phyloP scores from a whole-genome alignment of 2,329 filamentous ascomycete species.

The Ophiostoma australiae region DNA sequence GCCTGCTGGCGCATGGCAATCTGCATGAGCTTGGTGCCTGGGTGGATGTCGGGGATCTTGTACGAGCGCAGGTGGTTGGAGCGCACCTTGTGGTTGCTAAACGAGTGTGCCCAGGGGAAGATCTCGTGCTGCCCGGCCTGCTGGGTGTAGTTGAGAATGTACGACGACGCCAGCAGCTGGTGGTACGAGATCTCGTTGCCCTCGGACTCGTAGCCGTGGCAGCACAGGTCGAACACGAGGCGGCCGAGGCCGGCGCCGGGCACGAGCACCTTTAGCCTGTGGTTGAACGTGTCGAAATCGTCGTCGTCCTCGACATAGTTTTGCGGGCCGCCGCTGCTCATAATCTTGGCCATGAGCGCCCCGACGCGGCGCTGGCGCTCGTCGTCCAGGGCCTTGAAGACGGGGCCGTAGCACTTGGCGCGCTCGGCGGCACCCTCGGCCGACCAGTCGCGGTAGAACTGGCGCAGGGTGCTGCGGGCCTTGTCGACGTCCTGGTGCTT shows the following conservation, averaged over 20 bases:
- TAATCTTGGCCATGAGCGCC: slow-evolving; percentile 15
- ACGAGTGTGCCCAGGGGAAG: slow-evolving; percentile 80
- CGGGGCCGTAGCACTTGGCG: slow-evolving; percentile 68
- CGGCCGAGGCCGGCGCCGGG: slow-evolving; percentile 86
- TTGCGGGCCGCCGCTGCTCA: slow-evolving; percentile 14
- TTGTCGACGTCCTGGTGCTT: slow-evolving; percentile 78
- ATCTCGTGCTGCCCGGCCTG: slow-evolving; percentile 62
- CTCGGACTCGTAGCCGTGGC: slow-evolving; percentile 67
- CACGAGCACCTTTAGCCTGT: slow-evolving; percentile 64
- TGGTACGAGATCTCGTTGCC: slow-evolving; percentile 98
- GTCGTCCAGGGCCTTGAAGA: slow-evolving; percentile 59
- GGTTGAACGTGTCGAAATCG: slow-evolving; percentile 28
- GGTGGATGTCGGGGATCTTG: slow-evolving; percentile 74
- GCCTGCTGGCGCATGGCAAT: slow-evolving; percentile 9
- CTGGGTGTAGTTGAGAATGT: slow-evolving; percentile 65
- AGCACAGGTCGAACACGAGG: slow-evolving; percentile 80
- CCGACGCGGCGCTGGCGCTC: slow-evolving; percentile 37
- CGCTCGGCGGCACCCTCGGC: slow-evolving; percentile 69
- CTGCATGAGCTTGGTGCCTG: slow-evolving; percentile 48
- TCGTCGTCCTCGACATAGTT: not conserved
- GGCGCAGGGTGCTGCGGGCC: slow-evolving; percentile 82
- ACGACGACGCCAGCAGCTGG: slow-evolving; percentile 79
- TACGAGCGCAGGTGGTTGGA: slow-evolving; percentile 70
- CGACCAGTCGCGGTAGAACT: slow-evolving; percentile 95
- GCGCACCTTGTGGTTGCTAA: slow-evolving; percentile 76